Percentiles rank a stretch among this genome's conserved stretches.
Evolutionary conservation across 2,329 filamentous ascomycete genomes (phyloP).

Genomic region (Diplodia seriata): DNA sequence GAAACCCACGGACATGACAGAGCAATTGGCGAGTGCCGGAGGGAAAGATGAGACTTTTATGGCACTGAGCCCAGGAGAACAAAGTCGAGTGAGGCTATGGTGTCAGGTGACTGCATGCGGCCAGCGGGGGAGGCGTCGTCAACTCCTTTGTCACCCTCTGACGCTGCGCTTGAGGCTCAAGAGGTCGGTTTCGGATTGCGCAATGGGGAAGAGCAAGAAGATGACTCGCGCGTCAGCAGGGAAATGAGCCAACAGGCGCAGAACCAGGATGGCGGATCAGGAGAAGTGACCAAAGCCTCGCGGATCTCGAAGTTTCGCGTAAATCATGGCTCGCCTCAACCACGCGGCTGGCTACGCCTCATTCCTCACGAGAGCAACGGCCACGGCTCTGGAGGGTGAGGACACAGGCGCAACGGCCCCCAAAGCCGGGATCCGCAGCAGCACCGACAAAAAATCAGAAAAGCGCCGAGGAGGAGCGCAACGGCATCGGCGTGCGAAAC

Average conservation of each 20-base stretch:
- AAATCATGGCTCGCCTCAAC: constrained; percentile 19
- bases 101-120: neutral
- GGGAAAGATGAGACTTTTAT: neutral
- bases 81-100: neutral
- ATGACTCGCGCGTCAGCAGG: constrained; percentile 16
- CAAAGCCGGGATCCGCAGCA: constrained; percentile 8
- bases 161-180: constrained; percentile 11
- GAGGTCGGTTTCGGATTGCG: constrained; percentile 16
- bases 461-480: constrained; percentile 11
- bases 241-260: constrained; percentile 18
- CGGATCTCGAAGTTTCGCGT: constrained; percentile 16
- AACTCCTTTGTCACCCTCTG: constrained; percentile 17
- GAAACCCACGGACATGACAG: neutral
- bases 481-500: neutral
- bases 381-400: neutral
- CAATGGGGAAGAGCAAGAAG: constrained; percentile 3
- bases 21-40: neutral
- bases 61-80: too few species aligned
- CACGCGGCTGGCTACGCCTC: constrained; percentile 20
- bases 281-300: constrained; percentile 14
- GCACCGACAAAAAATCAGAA: neutral
- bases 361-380: neutral
- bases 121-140: constrained; percentile 9
- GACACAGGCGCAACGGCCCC: neutral
- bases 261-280: constrained; percentile 7